These are phyloP conservation scores for Parastagonospora avenae DNA, from an alignment of 2,329 filamentous ascomycete species.

Conservation along the genomic window DNA sequence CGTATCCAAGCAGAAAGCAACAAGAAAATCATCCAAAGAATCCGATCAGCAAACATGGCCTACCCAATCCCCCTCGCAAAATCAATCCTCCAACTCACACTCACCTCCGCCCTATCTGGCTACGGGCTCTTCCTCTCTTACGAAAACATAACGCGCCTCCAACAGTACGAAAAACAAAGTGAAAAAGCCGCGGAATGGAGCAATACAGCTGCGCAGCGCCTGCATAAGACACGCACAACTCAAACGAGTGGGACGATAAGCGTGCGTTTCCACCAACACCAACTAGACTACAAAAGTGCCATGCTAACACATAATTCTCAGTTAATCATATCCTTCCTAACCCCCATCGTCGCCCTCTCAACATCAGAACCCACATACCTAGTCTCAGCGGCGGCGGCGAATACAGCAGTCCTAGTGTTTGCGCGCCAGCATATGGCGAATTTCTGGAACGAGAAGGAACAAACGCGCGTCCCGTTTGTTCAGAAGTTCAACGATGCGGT, in stretches of 20 bases:
- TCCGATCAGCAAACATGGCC: conserved; percentile 2
- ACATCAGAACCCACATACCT: conserved; percentile 8
- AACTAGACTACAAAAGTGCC: neutral
- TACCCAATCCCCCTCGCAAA: conserved; percentile 1
- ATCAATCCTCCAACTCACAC: conserved; percentile 21
- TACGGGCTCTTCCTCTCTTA: conserved; percentile 43
- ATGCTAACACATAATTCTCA: conserved; percentile 1
- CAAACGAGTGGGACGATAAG: conserved; percentile 40
- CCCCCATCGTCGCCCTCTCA: conserved; percentile 22
- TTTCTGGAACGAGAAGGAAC: conserved; percentile 42
- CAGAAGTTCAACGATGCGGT: conserved; percentile 46
- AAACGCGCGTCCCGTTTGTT: conserved; percentile 42
- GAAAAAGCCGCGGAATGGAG: conserved; percentile 47
- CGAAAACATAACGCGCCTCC: conserved; percentile 43
- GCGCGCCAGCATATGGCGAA: conserved; percentile 34
- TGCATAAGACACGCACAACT: conserved; percentile 44
- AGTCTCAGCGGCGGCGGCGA: conserved; percentile 12
- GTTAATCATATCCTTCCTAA: conserved; percentile 30
- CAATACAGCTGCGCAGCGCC: conserved; percentile 34
- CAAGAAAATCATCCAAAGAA: neutral
- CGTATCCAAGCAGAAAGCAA: neutral
- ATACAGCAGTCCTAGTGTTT: conserved; percentile 14
- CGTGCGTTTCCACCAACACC: conserved; percentile 19
- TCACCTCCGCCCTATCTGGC: conserved; percentile 27
- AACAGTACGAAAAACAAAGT: conserved; percentile 40